Conservation (phyloP, 805 yeast genomes). For the Metschnikowia hibisci region DNA sequence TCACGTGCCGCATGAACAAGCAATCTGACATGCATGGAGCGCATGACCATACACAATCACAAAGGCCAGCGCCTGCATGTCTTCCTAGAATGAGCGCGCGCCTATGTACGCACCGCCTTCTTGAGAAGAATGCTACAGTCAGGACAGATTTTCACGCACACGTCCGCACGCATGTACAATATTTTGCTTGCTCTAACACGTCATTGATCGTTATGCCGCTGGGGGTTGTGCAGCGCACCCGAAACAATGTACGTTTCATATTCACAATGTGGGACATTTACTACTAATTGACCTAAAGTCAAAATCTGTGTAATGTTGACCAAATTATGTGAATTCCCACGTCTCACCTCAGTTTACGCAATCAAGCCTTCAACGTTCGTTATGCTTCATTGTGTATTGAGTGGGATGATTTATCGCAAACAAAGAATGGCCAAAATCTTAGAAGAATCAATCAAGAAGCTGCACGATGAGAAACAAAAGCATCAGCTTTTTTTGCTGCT, state of each 20-base stretch:
- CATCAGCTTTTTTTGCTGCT: too few species aligned
- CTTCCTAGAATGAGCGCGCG: conserved; percentile 2
- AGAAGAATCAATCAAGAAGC: neutral
- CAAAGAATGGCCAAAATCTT: neutral
- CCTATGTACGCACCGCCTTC: conserved; percentile 2
- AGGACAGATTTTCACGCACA: conserved; percentile 6
- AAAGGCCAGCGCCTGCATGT: conserved; percentile 5
- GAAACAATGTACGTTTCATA: too few species aligned
- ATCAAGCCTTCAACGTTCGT: too few species aligned
- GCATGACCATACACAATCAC: conserved; percentile 3
- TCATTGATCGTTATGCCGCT: neutral
- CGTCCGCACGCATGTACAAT: conserved; percentile 5
- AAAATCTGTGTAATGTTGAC: too few species aligned
- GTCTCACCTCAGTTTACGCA: too few species aligned
- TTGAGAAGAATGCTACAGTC: conserved; percentile 6
- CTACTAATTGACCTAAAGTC: neutral
- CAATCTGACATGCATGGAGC: conserved; percentile 8
- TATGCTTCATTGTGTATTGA: neutral
- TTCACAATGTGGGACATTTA: neutral
- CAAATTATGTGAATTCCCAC: too few species aligned
- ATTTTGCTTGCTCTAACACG: conserved; percentile 5
- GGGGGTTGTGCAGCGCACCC: too few species aligned
- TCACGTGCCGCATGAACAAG: conserved; percentile 4
- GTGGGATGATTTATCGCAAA: conserved; percentile 1
- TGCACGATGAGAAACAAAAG: neutral